Conservation (phyloP, 805 yeast species). For the Hanseniaspora nectarophila region DNA sequence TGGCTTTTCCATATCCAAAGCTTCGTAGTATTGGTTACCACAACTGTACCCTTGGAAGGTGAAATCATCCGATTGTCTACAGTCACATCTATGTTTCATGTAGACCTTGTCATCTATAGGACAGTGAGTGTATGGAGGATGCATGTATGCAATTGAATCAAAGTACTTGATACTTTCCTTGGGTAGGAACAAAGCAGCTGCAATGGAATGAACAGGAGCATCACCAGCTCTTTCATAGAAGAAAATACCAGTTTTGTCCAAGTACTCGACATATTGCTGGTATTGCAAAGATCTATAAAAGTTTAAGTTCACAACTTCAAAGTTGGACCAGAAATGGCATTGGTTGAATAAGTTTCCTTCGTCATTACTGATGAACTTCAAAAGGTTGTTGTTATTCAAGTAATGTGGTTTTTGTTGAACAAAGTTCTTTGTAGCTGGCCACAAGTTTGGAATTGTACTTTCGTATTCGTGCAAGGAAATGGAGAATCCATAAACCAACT, state of each 20-base stretch:
- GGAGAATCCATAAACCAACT: slow-evolving; percentile 64
- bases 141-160: slow-evolving; percentile 69
- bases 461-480: slow-evolving; percentile 57
- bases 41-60: slow-evolving; percentile 63
- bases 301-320: slow-evolving; percentile 65
- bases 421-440: slow-evolving; percentile 61
- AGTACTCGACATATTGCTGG: slow-evolving; percentile 49
- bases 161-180: slow-evolving; percentile 59
- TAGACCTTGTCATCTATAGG: slow-evolving; percentile 58
- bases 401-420: slow-evolving; percentile 46
- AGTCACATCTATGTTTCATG: slow-evolving; percentile 51
- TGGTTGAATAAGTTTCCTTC: slow-evolving; percentile 59
- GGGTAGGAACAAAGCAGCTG: slow-evolving; percentile 59
- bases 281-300: slow-evolving; percentile 67
- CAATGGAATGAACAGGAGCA: slow-evolving; percentile 78
- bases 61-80: slow-evolving; percentile 61
- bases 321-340: slow-evolving; percentile 83
- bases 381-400: slow-evolving; percentile 48
- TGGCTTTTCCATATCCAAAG: slow-evolving; percentile 43
- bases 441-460: slow-evolving; percentile 63
- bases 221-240: slow-evolving; percentile 90
- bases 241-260: slow-evolving; percentile 67
- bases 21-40: slow-evolving; percentile 46
- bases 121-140: slow-evolving; percentile 64
- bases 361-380: slow-evolving; percentile 63